Base-by-base conservation (phyloP, 2,329 filamentous ascomycete genomes). In the Ramularia endophylla region DNA sequence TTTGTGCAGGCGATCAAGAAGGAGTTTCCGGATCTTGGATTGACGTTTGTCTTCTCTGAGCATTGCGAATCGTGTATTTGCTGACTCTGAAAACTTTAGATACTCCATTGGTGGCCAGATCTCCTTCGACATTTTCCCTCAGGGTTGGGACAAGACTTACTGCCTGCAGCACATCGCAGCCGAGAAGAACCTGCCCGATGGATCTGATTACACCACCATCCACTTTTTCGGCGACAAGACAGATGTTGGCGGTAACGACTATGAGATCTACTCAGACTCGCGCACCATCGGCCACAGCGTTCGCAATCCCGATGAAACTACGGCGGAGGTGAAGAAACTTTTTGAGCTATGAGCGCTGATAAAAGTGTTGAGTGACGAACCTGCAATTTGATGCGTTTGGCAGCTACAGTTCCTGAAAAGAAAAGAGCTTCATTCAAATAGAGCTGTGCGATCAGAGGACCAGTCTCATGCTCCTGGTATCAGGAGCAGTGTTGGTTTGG, bases 211-310 rank as follows among this genome's bases (percentile, higher is more conserved):
- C 74, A 86, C 80, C 54, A 90, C 78, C 32, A 84, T 97, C 55
- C 92, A 97, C 74, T 97, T 97, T 77, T 98, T 97, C 59, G 92
- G 92, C 52, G 92, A 98, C 75, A 98, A 97, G 81, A 86, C 86
- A 18, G 81, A 80, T 62, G 68, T 82, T 64, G 90, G 92, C 50
- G 92, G 92, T 48, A 98, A 97, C 65, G 92, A 98, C 68, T 90
- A 82, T 63, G 90, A 97, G 72, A 95, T 98, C 62, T 97, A 83
- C 67, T 73, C 70, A 52, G 90, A 97, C 63, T 61, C 75, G 40
- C 76, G 90, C 59, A 94, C 86, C 27, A 81, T 84, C 46, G 92
- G 92, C 2, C 92, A 98, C 68, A 73, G 81, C 18, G 92, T 97
- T 52, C 79, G 73, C 53, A 77, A 75, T 30, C 90, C 90, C 5